Percentiles rank a stretch among this genome's conserved stretches.
Evolutionary conservation across 163 green algal genomes (phyloP).

Genomic region (Chloroidium sp.): DNA sequence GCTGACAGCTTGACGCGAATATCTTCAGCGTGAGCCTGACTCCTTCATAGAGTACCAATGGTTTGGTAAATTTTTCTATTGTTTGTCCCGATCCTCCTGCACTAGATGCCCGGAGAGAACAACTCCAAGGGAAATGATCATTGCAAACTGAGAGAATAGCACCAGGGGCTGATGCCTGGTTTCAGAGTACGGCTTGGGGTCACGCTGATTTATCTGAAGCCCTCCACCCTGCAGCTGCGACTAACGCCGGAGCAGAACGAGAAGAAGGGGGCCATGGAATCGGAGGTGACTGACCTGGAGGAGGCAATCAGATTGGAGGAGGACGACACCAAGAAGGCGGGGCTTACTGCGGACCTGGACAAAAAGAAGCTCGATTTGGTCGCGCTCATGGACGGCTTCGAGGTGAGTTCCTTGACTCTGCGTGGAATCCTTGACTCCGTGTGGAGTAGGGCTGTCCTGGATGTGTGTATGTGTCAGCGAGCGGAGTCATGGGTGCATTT

Average conservation of each 20-base stretch:
- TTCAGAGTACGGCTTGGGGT: too few species aligned
- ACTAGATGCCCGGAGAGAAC: too few species aligned
- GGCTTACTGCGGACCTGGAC: constrained; percentile 3
- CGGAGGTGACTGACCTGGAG: constrained; percentile 37
- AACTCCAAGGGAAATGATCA: too few species aligned
- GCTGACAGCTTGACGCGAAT: background rate
- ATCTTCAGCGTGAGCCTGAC: background rate
- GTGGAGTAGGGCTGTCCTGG: too few species aligned
- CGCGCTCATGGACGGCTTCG: constrained; percentile 34
- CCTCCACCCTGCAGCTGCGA: constrained; percentile 40
- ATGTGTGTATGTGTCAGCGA: too few species aligned
- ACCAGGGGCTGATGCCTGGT: background rate
- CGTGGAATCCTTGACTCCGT: background rate
- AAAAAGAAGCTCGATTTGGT: constrained; percentile 16
- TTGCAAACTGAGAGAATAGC: too few species aligned
- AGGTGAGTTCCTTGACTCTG: constrained; percentile 16
- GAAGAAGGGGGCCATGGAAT: constrained; percentile 43
- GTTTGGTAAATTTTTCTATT: too few species aligned
- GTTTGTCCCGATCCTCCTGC: too few species aligned
- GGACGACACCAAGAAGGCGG: constrained; percentile 8
- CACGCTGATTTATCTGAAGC: background rate
- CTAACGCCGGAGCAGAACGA: constrained; percentile 53
- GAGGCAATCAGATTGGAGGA: constrained; percentile 23
- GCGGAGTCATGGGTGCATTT: too few species aligned
- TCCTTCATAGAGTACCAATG: background rate